These are phyloP conservation scores for Tripterygium wilfordii DNA, from an alignment of 177 flowering plant genomes.

Conservation along the genomic window DNA sequence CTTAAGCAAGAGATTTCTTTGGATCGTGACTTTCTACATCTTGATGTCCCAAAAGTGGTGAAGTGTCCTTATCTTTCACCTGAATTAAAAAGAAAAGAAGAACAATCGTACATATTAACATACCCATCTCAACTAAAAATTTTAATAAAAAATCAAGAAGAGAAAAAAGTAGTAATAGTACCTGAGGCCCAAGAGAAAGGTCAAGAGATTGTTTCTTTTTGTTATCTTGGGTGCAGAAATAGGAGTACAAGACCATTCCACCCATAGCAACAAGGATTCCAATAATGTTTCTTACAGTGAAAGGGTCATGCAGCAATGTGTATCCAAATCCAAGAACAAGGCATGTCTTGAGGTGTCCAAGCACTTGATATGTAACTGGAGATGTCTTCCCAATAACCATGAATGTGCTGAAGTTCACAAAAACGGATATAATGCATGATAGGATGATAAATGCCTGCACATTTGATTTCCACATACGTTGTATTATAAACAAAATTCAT, in stretches of 20 bases:
- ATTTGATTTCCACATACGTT: too few relatives aligned
- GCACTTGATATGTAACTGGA: slow-evolving; percentile 87
- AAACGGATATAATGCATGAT: slow-evolving; percentile 73
- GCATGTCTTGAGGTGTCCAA: slow-evolving; percentile 90
- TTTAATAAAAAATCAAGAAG: background rate
- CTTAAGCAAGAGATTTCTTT: slow-evolving; percentile 45
- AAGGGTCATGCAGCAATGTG: slow-evolving; percentile 80
- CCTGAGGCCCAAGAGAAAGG: slow-evolving; percentile 41
- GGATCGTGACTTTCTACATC: slow-evolving; percentile 46
- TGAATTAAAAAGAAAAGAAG: slow-evolving; percentile 14
- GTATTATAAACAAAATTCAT: background rate
- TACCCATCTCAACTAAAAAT: background rate
- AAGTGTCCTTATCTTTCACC: slow-evolving; percentile 54
- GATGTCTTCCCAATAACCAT: slow-evolving; percentile 91
- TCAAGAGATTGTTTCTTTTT: slow-evolving; percentile 51
- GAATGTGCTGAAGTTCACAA: slow-evolving; percentile 90
- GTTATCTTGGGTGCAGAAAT: slow-evolving; percentile 65
- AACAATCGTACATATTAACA: background rate
- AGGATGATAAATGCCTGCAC: slow-evolving; percentile 72
- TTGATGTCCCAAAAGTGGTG: slow-evolving; percentile 40
- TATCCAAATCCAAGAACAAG: slow-evolving; percentile 81
- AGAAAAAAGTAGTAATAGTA: slow-evolving; percentile 16
- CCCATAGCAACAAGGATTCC: slow-evolving; percentile 68
- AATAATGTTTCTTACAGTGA: slow-evolving; percentile 69
- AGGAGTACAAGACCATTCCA: slow-evolving; percentile 83